Evolutionary conservation across 352 stramenopile genomes (phyloP).

Genomic region (Globisporangium emineosum): DNA sequence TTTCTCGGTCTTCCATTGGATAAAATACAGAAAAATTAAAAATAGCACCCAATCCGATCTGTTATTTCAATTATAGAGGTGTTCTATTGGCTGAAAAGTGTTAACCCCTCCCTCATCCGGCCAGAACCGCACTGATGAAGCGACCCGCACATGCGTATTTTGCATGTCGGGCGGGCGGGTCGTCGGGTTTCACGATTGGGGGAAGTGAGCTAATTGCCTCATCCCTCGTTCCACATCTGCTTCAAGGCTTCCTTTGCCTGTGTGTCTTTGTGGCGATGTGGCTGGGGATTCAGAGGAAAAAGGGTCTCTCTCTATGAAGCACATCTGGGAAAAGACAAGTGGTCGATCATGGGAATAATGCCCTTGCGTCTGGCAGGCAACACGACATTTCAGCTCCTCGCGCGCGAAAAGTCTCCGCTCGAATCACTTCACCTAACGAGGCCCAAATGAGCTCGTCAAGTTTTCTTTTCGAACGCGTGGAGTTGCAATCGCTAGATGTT

Average conservation of each 20-base stretch:
- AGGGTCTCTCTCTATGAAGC: no score
- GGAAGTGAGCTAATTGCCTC: background rate
- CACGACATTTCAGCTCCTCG: no score
- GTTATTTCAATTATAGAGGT: background rate
- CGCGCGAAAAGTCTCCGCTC: no score
- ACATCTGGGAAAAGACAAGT: no score
- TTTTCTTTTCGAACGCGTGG: no score
- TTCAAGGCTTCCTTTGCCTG: background rate
- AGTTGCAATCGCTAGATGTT: no score
- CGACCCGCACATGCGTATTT: background rate
- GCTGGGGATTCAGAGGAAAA: no score
- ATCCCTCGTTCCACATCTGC: constrained; percentile 10
- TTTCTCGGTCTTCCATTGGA: background rate
- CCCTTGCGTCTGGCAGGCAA: no score
- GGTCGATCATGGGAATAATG: no score
- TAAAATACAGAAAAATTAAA: background rate
- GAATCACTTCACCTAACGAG: no score
- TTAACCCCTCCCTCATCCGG: background rate
- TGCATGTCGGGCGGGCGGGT: background rate
- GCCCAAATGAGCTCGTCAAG: no score
- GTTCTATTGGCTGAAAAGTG: background rate
- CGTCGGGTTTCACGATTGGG: background rate
- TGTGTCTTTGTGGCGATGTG: no score
- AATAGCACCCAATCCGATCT: background rate
- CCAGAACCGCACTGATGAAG: background rate